phyloP scores from a whole-genome alignment of 352 stramenopile genomes.

The Phytophthora hybrid region DNA sequence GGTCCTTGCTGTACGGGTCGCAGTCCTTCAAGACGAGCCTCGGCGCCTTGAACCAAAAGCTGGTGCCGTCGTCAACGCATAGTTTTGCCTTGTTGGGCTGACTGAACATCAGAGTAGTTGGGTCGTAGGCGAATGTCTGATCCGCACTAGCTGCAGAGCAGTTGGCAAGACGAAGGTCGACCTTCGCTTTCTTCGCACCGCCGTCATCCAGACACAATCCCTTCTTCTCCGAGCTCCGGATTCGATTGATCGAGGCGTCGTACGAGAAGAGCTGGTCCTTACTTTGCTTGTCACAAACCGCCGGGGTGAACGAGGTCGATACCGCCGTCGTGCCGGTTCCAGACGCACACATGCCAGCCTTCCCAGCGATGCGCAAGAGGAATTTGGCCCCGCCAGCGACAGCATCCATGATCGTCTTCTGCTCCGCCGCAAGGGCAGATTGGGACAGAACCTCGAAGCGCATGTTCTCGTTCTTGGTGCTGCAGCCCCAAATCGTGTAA shows the following conservation, averaged over 20 bases:
- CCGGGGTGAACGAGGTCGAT: constrained; percentile 7
- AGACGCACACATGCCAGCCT: constrained; percentile 14
- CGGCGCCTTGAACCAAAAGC: background rate
- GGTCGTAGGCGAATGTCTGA: constrained; percentile 33
- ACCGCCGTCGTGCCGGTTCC: constrained; percentile 7
- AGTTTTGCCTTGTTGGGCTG: constrained; percentile 25
- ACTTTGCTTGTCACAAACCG: constrained; percentile 18
- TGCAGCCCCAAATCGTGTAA: constrained; percentile 15
- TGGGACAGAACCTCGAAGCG: constrained; percentile 30
- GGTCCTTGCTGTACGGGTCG: constrained; percentile 20
- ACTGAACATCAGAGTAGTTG: constrained; percentile 14
- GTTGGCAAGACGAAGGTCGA: constrained; percentile 10
- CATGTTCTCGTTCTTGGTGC: constrained; percentile 21
- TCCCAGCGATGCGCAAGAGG: constrained; percentile 21
- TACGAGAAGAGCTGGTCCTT: constrained; percentile 20
- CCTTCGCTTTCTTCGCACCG: constrained; percentile 6
- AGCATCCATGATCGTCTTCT: constrained; percentile 4
- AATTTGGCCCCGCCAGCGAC: constrained; percentile 8
- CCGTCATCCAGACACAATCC: constrained; percentile 37
- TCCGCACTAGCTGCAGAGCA: constrained; percentile 24
- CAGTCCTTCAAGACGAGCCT: constrained; percentile 17
- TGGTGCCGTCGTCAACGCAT: constrained; percentile 32
- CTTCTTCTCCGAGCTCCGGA: constrained; percentile 12
- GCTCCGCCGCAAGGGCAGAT: background rate
- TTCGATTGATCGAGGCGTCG: constrained; percentile 2